phyloP scores from a whole-genome alignment of 1,284 basidiomycete species.

The Cutaneotrichosporon sp. region DNA sequence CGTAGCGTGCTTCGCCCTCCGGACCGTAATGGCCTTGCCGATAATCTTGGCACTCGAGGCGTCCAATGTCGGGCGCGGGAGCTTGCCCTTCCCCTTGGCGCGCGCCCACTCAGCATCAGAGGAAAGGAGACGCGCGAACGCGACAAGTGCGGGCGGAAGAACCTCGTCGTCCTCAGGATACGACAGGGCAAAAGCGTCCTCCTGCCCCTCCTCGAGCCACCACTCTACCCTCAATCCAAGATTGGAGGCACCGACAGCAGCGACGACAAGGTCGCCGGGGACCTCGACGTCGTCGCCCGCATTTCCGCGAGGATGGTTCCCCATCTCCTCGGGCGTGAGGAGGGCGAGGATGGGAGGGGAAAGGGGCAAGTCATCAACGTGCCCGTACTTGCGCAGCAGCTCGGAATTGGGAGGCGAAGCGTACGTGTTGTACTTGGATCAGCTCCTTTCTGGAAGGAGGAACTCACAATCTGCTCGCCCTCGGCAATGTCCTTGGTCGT shows the following conservation, averaged over 20 bases:
- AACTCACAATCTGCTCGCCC: constrained; percentile 83
- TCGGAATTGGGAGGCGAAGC: constrained; percentile 93
- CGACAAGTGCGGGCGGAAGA: constrained; percentile 65
- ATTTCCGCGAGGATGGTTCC: constrained; percentile 60
- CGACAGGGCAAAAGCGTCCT: constrained; percentile 72
- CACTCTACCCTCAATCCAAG: constrained; percentile 67
- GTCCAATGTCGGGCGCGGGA: constrained; percentile 72
- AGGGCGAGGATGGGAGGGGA: constrained; percentile 43
- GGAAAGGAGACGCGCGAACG: constrained; percentile 69
- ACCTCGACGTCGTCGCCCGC: constrained; percentile 85
- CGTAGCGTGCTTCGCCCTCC: constrained; percentile 14
- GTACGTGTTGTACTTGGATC: constrained; percentile 85
- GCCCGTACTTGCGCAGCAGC: constrained; percentile 87
- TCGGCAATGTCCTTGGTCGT: constrained; percentile 58
- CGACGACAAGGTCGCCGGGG: constrained; percentile 71
- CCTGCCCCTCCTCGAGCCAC: constrained; percentile 85
- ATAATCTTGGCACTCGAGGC: constrained; percentile 52
- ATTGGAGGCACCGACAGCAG: constrained; percentile 49
- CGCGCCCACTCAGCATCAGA: constrained; percentile 67
- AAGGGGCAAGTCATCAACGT: constrained; percentile 75
- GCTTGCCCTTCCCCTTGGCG: constrained; percentile 65
- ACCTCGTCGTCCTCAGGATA: constrained; percentile 48
- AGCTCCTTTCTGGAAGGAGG: neutral
- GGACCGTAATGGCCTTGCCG: constrained; percentile 55
- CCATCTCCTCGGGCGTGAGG: constrained; percentile 28